These are phyloP conservation scores for Ascochyta viciae-villosae DNA, from an alignment of 2,329 filamentous ascomycete genomes.

Conservation along the genomic window DNA sequence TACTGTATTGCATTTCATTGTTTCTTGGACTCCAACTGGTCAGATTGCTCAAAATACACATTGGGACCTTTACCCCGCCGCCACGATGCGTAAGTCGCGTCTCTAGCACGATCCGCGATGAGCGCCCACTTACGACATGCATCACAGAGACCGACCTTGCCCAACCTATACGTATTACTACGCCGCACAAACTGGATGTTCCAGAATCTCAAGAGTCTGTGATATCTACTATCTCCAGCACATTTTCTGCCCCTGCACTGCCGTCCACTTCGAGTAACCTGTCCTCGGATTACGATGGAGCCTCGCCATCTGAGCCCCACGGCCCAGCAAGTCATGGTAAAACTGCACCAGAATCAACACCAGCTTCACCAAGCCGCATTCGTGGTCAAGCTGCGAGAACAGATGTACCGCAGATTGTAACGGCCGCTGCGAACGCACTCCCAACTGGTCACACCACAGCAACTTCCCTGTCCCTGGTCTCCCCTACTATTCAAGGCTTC, in stretches of 20 bases:
- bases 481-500: slow-evolving; percentile 56
- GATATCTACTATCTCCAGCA: slow-evolving; percentile 43
- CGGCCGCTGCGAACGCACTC: slow-evolving; percentile 32
- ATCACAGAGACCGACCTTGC: slow-evolving; percentile 14
- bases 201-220: slow-evolving; percentile 45
- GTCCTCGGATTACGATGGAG: slow-evolving; percentile 38
- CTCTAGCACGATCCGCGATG: slow-evolving; percentile 22
- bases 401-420: slow-evolving; percentile 32
- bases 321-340: slow-evolving; percentile 54
- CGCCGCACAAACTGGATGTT: slow-evolving; percentile 5
- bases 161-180: slow-evolving; percentile 10
- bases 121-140: slow-evolving; percentile 28
- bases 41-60: slow-evolving; percentile 16
- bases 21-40: slow-evolving; percentile 8
- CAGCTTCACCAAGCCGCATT: slow-evolving; percentile 59
- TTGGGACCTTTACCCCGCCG: slow-evolving; percentile 26
- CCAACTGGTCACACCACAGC: slow-evolving; percentile 43
- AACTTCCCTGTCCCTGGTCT: slow-evolving; percentile 53
- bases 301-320: slow-evolving; percentile 37
- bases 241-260: slow-evolving; percentile 42
- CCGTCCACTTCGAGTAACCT: slow-evolving; percentile 36
- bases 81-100: slow-evolving; percentile 35
- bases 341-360: slow-evolving; percentile 27
- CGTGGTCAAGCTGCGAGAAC: slow-evolving; percentile 46
- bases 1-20: background rate